Evolutionary conservation across 2,329 filamentous ascomycete species (phyloP).

Genomic region (Alternaria conjuncta): DNA sequence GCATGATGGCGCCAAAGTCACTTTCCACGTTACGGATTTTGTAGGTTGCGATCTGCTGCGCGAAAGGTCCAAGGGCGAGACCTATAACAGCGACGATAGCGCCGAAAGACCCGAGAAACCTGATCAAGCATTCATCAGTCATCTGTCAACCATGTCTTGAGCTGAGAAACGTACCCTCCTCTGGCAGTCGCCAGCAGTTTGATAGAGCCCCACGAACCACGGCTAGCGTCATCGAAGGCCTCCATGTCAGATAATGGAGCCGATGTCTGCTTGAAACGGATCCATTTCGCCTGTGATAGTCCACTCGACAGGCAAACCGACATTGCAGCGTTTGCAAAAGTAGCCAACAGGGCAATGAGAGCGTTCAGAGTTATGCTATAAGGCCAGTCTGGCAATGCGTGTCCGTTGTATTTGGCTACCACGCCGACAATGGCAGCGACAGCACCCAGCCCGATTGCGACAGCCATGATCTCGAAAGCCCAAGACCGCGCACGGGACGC

Average conservation of each 20-base stretch:
- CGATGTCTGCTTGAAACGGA: conserved; percentile 12
- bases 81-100: conserved; percentile 15
- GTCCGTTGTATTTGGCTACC: conserved; percentile 16
- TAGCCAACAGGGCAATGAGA: conserved; percentile 20
- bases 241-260: conserved; percentile 18
- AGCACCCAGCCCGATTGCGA: conserved; percentile 11
- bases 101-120: conserved; percentile 17
- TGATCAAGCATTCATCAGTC: conserved; percentile 5
- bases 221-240: conserved; percentile 19
- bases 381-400: conserved; percentile 19
- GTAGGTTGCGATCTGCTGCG: conserved; percentile 20
- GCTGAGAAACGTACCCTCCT: conserved; percentile 12
- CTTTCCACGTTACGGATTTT: conserved; percentile 18
- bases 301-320: conserved; percentile 19
- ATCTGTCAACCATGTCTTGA: background rate
- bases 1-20: conserved; percentile 11
- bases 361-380: conserved; percentile 20
- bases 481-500: conserved; percentile 9
- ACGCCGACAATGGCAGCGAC: conserved; percentile 17
- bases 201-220: conserved; percentile 16
- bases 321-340: conserved; percentile 19
- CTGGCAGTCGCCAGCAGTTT: conserved; percentile 12
- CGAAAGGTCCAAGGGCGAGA: conserved; percentile 18
- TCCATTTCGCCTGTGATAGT: conserved; percentile 21
- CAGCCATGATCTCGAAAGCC: conserved; percentile 17